Percentiles rank a stretch among this genome's conserved stretches.
phyloP scores from a whole-genome alignment of 1,284 basidiomycete genomes.

The Cryptococcus sp. region DNA sequence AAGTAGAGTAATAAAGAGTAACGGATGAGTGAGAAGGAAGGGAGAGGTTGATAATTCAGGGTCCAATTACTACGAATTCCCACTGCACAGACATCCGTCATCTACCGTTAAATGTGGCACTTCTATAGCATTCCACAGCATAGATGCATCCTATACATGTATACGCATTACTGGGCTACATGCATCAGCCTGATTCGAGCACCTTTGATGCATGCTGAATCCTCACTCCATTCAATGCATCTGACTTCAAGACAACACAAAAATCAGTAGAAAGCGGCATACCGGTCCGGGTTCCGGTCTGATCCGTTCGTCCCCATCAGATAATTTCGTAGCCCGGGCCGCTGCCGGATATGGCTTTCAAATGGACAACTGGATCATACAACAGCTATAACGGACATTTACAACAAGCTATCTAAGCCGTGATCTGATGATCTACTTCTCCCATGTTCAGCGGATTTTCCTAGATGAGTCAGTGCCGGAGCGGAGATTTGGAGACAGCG shows the following conservation, averaged over 20 bases:
- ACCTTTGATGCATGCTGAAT: no score
- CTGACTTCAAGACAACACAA: no score
- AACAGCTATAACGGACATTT: neutral
- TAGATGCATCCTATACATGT: neutral
- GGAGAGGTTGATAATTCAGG: slow-evolving; percentile 7
- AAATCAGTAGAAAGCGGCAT: no score
- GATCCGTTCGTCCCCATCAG: neutral
- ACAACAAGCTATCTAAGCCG: neutral
- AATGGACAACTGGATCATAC: neutral
- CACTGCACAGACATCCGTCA: neutral
- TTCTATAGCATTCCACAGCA: neutral
- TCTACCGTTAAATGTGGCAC: neutral
- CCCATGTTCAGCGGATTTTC: no score
- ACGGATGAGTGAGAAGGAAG: slow-evolving; percentile 2
- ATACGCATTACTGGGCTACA: neutral
- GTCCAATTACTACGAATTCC: neutral
- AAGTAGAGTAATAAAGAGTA: slow-evolving; percentile 3
- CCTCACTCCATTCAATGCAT: no score
- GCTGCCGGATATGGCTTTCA: slow-evolving; percentile 5
- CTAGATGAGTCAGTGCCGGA: neutral
- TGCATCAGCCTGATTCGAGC: no score
- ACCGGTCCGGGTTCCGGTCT: neutral
- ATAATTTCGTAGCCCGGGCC: neutral
- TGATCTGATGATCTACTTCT: no score
- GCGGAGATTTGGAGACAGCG: neutral